Evolutionary conservation across 768 basidiomycete species (phyloP), one percentile per base, ranked within the genome.

Genomic region (Rubroboletus pulcherrimus): DNA sequence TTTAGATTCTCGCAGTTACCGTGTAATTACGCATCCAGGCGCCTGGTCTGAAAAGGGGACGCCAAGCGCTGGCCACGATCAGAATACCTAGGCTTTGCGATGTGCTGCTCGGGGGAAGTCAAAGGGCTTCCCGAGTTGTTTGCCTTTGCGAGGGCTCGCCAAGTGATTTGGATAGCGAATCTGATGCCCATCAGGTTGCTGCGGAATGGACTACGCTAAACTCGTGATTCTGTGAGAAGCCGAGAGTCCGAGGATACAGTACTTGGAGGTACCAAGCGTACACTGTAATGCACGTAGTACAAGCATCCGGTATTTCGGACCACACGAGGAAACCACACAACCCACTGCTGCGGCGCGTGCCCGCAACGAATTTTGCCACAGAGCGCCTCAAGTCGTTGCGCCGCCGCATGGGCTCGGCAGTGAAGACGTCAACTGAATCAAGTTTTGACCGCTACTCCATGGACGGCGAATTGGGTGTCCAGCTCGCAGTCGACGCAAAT

Each of bases 241-340:
- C 39, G 33, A 54, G 41, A 26, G 24, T 55, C 54, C 40, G 48
- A 54, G 53, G 48, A 41, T 33, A 19, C 26, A 29, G 10, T 8
- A 42, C 21, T 26, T 26, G 26, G 24, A 42, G 12, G 34, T 17
- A 26, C 34, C 34, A 48, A 17, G 21, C 1, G 21, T 14, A 33
- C 14, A 19, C 12, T 46, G n/a, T n/a, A 7, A 45, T 30, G 30
- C 30, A 17, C 19, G 3, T 10, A 44, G 21, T 21, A 21, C 29
- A 8, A 15, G 41, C 14, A 19, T 46, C 49, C 10, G 29, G 53
- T 31, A 26, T 39, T 19, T 33, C 39, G 39, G 53, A n/a, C 21
- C 21, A 21, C 21, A 21, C 21, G 54, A 55, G 54, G 54, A 57
- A 26, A n/a, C 54, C 54, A 45, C 19, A 30, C 41, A 42, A 30